Percentiles rank a stretch among this genome's conserved stretches.
These are phyloP conservation scores for Eleusine coracana DNA, from an alignment of 176 grass and related monocot genomes.

Conservation along the genomic window DNA sequence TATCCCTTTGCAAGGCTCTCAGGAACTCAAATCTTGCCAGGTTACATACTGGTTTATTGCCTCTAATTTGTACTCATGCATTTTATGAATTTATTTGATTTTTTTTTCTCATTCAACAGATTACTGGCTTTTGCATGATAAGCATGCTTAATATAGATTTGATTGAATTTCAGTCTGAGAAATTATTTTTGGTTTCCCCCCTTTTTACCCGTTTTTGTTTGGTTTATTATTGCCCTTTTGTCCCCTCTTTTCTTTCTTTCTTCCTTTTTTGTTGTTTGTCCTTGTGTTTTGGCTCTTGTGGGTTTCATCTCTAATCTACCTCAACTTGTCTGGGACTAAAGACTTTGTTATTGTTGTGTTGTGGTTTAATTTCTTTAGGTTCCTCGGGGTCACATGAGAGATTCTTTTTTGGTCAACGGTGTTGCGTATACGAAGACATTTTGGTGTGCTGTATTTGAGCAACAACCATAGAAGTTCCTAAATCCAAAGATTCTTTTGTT, in stretches of 20 bases:
- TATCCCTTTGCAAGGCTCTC: background rate
- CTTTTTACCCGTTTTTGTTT: no score
- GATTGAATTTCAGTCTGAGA: background rate
- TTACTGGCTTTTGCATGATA: background rate
- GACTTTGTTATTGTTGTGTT: background rate
- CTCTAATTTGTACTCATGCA: background rate
- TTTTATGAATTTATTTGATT: background rate
- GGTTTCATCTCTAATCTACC: no score
- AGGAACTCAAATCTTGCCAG: background rate
- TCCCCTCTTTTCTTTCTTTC: no score
- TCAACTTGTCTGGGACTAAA: no score
- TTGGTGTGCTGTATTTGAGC: constrained; percentile 96
- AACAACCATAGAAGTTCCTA: constrained; percentile 92
- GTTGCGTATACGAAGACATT: constrained; percentile 98
- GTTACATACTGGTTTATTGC: background rate
- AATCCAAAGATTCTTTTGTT: constrained; percentile 90
- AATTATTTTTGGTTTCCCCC: no score
- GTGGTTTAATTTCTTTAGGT: constrained; percentile 57
- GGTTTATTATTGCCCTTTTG: no score
- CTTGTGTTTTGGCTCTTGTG: no score
- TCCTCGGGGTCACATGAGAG: constrained; percentile 91
- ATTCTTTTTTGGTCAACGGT: constrained; percentile 95
- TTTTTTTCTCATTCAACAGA: constrained; percentile 1
- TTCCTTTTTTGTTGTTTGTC: no score
- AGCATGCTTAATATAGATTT: background rate